Evolutionary conservation across 495 filamentous ascomycete species (phyloP).

Genomic region (Penicillium silybi): DNA sequence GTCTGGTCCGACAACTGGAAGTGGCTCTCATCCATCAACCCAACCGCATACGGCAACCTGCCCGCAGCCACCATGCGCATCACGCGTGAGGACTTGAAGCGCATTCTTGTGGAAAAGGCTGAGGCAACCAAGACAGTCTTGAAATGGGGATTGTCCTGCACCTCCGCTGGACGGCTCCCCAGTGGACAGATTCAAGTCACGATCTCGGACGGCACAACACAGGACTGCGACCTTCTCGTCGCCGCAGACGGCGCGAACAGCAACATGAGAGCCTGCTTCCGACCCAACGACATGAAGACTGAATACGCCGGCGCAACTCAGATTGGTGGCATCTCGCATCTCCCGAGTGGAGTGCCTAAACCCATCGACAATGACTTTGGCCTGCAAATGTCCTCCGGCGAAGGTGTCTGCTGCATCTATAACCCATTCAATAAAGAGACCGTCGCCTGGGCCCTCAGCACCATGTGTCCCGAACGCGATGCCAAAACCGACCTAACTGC

Average conservation of each 20-base stretch:
- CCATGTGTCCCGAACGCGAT: background rate
- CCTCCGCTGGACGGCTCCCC: background rate
- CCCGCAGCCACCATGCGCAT: constrained; percentile 11
- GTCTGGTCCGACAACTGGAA: constrained; percentile 10
- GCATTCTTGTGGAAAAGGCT: background rate
- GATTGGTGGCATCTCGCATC: constrained; percentile 7
- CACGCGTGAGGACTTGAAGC: constrained; percentile 3
- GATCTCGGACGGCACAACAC: background rate
- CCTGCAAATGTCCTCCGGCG: constrained; percentile 10
- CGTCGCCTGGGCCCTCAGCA: constrained; percentile 7
- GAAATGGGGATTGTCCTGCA: background rate
- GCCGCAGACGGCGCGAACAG: constrained; percentile 10
- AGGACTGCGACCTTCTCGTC: constrained; percentile 10
- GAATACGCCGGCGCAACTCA: constrained; percentile 8
- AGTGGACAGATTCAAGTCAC: constrained; percentile 2
- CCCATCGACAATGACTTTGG: constrained; percentile 3
- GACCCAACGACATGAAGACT: constrained; percentile 5
- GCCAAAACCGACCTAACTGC: background rate
- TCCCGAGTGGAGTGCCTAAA: background rate
- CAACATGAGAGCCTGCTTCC: constrained; percentile 2
- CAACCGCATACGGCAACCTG: constrained; percentile 1
- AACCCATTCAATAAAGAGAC: constrained; percentile 1
- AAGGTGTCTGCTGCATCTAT: constrained; percentile 12
- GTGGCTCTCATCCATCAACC: constrained; percentile 10
- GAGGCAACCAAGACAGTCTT: background rate